Evolutionary conservation across 495 filamentous ascomycete species (phyloP), one percentile per base, ranked within the genome.

Genomic region (Aspergillus bridgeri): DNA sequence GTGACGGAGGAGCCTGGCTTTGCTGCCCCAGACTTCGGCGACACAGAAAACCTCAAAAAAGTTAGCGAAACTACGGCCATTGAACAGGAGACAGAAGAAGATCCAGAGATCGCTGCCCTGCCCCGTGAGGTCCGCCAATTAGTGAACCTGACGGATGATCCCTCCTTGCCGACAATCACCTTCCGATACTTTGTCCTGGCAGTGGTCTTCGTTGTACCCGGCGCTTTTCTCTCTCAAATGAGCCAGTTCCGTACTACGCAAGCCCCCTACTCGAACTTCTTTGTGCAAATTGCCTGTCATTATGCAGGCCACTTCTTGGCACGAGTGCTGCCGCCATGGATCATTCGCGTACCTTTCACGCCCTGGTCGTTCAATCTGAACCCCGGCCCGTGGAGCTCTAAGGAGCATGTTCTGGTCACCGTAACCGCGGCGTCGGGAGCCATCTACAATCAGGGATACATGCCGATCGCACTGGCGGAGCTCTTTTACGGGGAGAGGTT

Each of bases 351-450:
- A 9, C 80, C 80, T 2, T 75, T 80, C 48, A 81, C 77, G 3
- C 69, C 59, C 18, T 74, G 67, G 69, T 67, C 68, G n/a, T 82
- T 81, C 60, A 79, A 63, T 51, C 63, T 83, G 15, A 84, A 84
- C 54, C 81, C 81, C 0, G 81, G 79, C 0, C 80, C 81, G 0
- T 84, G 78, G 76, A 81, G 76, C 48, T 69, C 78, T 55, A 84
- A 82, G 65, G 81, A 85, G 59, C 82, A 84, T 67, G 80, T 83
- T 7, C 63, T 85, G 19, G 75, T 83, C 3, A 81, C 79, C 6
- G 62, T 84, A 42, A 79, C 81, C 0, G 79, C 82, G 3, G 77
- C 79, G 6, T 81, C 80, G 6, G 82, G 81, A 6, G 82, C 79
- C 0, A 81, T 76, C 7, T 75, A 75, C 27, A 83, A 81, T 58